A percentile compares a stretch with the other conserved stretches of the same genome.
phyloP scores from a whole-genome alignment of 2,329 filamentous ascomycete genomes.

The Ascochyta pisi region DNA sequence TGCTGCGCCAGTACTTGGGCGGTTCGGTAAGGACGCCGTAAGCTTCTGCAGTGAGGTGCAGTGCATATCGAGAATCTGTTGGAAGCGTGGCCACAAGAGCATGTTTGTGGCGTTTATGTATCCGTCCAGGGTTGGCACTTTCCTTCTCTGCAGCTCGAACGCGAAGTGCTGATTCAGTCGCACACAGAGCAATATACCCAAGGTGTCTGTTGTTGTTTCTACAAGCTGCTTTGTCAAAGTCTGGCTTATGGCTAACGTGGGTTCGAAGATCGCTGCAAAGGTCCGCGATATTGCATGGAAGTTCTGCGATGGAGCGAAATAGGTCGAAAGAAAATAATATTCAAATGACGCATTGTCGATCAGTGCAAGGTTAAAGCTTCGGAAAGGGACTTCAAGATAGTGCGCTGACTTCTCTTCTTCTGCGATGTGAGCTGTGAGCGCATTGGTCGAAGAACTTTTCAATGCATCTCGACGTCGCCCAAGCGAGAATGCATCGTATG shows the following conservation, averaged over 20 bases:
- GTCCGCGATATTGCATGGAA: constrained; percentile 80
- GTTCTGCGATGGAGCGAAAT: constrained; percentile 81
- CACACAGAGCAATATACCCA: constrained; percentile 90
- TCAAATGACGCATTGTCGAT: constrained; percentile 94
- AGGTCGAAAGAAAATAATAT: constrained; percentile 89
- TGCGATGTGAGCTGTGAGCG: constrained; percentile 85
- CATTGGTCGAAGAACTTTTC: constrained; percentile 73
- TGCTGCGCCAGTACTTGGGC: constrained; percentile 43
- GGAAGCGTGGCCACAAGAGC: constrained; percentile 94
- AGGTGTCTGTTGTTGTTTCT: constrained; percentile 78
- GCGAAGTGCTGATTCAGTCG: constrained; percentile 92
- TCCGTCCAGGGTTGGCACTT: constrained; percentile 84
- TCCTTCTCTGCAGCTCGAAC: constrained; percentile 90
- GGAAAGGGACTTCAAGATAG: constrained; percentile 88
- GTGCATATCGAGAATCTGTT: constrained; percentile 91
- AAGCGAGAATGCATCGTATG: constrained; percentile 87
- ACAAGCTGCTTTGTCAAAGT: constrained; percentile 77
- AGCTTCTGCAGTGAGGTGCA: constrained; percentile 80
- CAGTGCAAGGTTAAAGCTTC: constrained; percentile 92
- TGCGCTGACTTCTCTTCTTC: constrained; percentile 88
- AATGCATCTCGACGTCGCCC: constrained; percentile 86
- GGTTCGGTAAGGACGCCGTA: constrained; percentile 52
- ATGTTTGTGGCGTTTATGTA: constrained; percentile 97
- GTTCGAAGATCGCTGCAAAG: constrained; percentile 87
- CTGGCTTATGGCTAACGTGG: constrained; percentile 85